A percentile compares a stretch with the other conserved stretches of the same genome.
phyloP scores from a whole-genome alignment of 495 filamentous ascomycete genomes.

The Aspergillus steynii region DNA sequence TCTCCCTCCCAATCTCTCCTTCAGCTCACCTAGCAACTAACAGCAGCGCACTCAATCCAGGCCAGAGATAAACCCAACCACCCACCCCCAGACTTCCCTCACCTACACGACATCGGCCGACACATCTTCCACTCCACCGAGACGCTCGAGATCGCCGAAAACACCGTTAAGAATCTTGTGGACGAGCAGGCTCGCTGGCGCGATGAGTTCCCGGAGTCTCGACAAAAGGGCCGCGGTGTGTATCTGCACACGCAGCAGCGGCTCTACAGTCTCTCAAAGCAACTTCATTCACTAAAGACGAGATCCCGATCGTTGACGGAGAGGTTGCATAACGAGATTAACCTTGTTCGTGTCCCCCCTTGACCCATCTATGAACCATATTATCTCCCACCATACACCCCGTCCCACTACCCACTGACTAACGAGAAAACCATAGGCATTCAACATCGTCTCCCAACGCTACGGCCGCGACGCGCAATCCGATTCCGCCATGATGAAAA shows the following conservation, averaged over 20 bases:
- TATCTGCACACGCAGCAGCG: conserved; percentile 18
- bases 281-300: conserved; percentile 21
- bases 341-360: conserved; percentile 35
- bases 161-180: conserved; percentile 36
- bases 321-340: conserved; percentile 44
- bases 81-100: conserved; percentile 29
- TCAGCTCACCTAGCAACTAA: too few species aligned
- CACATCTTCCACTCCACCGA: conserved; percentile 49
- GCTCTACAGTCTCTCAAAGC: conserved; percentile 17
- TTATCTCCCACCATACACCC: not conserved
- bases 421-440: conserved; percentile 21
- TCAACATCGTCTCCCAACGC: conserved; percentile 33
- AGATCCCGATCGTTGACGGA: conserved; percentile 27
- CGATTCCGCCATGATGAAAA: conserved; percentile 38
- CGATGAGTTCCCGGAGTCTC: conserved; percentile 5
- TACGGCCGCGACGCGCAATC: conserved; percentile 30
- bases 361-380: not conserved
- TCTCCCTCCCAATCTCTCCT: not conserved
- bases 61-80: not conserved
- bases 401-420: too few species aligned
- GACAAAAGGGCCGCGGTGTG: not conserved
- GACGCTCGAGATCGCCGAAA: conserved; percentile 40
- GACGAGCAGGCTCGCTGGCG: conserved; percentile 25
- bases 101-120: conserved; percentile 48
- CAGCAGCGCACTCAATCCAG: too few species aligned